phyloP scores from a whole-genome alignment of 192 early-diverging fungal species.

The Coemansia sp. region DNA sequence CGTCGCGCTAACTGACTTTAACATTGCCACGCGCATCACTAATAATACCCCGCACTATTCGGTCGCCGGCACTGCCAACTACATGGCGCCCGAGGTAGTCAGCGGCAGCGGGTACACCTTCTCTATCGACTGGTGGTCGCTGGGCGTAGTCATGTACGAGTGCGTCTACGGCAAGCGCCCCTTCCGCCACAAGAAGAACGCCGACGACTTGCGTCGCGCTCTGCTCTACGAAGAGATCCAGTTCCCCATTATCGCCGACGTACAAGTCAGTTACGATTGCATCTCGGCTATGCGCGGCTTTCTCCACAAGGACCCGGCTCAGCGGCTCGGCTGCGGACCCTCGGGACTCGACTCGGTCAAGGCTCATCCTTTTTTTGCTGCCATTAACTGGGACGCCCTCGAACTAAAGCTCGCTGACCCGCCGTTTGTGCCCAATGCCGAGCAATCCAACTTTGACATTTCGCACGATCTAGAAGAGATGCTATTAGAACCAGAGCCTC shows the following conservation, averaged over 20 bases:
- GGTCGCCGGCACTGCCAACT: conserved; percentile 61
- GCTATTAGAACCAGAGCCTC: conserved; percentile 93
- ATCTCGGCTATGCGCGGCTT: conserved; percentile 70
- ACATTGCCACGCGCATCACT: conserved; percentile 74
- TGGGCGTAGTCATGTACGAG: conserved; percentile 88
- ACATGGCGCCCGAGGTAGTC: conserved; percentile 79
- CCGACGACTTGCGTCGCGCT: conserved; percentile 26
- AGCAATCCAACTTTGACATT: conserved; percentile 93
- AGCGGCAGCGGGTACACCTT: conserved; percentile 63
- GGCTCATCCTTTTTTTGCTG: conserved; percentile 77
- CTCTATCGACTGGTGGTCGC: conserved; percentile 90
- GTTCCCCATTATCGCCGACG: conserved; percentile 47
- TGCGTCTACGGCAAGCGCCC: conserved; percentile 75
- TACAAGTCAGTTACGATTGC: conserved; percentile 62
- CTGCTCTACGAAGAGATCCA: conserved; percentile 52
- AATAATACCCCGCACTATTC: conserved; percentile 31
- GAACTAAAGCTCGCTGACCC: conserved; percentile 71
- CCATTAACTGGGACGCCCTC: conserved; percentile 75
- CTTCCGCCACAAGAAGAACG: conserved; percentile 49
- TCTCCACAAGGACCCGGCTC: conserved; percentile 69
- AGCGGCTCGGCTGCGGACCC: conserved; percentile 77
- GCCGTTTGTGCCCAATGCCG: conserved; percentile 84
- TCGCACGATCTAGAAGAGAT: conserved; percentile 96
- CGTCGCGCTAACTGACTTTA: conserved; percentile 87
- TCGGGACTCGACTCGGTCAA: conserved; percentile 71